Base-by-base conservation (phyloP, 257 asterid species). In the Salvia miltiorrhiza region DNA sequence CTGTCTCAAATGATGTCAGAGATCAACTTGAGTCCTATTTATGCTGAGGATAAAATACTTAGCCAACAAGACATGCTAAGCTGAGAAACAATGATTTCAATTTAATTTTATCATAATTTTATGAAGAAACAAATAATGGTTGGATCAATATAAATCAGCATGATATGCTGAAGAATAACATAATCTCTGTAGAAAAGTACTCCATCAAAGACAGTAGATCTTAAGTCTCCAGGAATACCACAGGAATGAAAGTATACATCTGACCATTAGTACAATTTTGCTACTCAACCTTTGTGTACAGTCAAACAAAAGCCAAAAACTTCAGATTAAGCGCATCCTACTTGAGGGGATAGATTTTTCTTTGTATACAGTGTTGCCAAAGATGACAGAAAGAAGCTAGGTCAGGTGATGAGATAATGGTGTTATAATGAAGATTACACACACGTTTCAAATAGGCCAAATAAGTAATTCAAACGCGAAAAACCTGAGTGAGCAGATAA, bases 401-500 rank as follows among this genome's bases (percentile, higher is more conserved):
- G 53, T 45, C 49, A 45, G 13, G 66, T 28, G 47, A n/a, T n/a
- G n/a, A n/a, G n/a, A n/a, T n/a, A n/a, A 7, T 56, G 16, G 12
- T 55, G 61, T 54, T 23, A 26, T 68, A 53, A 52, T 23, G 56
- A 73, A 52, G 30, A 67, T 41, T 47, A 57, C 20, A 49, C 32
- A 47, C 47, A 75, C 54, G 69, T 49, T 57, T 57, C 14, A 48
- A 65, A 28, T 21, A 72, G 32, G 43, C 62, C 13, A 73, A 62
- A 56, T 65, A 70, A 44, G 47, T 43, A 26, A 35, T 61, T 44
- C 28, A 58, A 52, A 55, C 26, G 80, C 70, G 48, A 44, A 72
- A 55, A 45, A 94, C 99, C 99, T 94, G 99, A 54, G 99, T 94
- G 72, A 94, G 91, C 78, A 94, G 84, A 79, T 94, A 94, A 62